These are phyloP conservation scores for Byssothecium circinans DNA, from an alignment of 2,329 filamentous ascomycete genomes.

Conservation along the genomic window DNA sequence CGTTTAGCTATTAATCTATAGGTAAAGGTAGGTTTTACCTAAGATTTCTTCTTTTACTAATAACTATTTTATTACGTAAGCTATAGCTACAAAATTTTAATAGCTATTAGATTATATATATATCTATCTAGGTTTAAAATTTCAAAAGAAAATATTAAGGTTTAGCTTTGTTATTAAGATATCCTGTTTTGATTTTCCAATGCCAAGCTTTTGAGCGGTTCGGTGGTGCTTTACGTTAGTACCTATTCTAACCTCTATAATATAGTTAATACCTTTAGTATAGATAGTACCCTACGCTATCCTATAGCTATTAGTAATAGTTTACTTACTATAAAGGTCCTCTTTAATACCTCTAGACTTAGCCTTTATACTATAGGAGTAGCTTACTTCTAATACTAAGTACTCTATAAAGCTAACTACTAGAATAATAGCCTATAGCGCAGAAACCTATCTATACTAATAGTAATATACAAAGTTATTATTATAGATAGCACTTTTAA, in stretches of 20 bases:
- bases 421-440: neutral
- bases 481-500: constrained; percentile 56
- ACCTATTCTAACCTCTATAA: constrained; percentile 55
- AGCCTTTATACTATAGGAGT: constrained; percentile 52
- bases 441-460: neutral
- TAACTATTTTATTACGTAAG: no score
- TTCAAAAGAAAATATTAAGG: no score
- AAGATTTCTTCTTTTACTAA: no score
- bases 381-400: constrained; percentile 52
- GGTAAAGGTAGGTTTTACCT: no score
- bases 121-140: no score
- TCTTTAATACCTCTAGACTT: constrained; percentile 6
- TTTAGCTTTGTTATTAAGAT: no score
- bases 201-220: no score
- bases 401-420: constrained; percentile 44
- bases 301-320: constrained; percentile 22
- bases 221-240: no score
- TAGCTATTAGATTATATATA: no score
- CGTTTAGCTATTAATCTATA: no score
- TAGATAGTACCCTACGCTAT: constrained; percentile 53
- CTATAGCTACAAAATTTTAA: no score
- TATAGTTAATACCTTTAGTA: constrained; percentile 48
- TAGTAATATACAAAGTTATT: constrained; percentile 10
- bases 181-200: no score
- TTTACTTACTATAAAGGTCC: constrained; percentile 2